These are phyloP conservation scores for Pouteria glomerata DNA, from an alignment of 148 eudicot species.

Conservation along the genomic window DNA sequence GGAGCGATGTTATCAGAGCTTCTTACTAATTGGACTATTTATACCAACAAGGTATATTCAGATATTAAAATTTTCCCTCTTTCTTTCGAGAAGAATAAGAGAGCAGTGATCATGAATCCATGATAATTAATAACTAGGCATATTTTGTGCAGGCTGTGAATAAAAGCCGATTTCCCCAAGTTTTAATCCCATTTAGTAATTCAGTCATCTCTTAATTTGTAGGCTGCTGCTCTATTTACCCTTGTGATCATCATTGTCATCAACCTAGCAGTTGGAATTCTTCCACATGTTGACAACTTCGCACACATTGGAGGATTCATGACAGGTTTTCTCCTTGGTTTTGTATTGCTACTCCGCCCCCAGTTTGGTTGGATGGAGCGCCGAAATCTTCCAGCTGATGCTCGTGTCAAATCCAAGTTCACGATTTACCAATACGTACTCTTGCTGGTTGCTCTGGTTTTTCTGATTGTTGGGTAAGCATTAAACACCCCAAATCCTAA, in stretches of 20 bases:
- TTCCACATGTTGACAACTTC: conserved; percentile 87
- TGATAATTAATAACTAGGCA: not conserved
- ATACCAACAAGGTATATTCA: conserved; percentile 64
- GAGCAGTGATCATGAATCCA: not conserved
- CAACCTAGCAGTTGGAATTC: conserved; percentile 77
- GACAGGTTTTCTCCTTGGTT: conserved; percentile 76
- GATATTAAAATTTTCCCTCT: not conserved
- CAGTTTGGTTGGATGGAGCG: conserved; percentile 72
- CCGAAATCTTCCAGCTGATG: conserved; percentile 51
- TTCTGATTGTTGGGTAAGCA: conserved; percentile 66
- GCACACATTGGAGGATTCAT: conserved; percentile 88
- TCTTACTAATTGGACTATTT: conserved; percentile 81
- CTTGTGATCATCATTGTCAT: conserved; percentile 62
- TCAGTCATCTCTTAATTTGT: conserved; percentile 12
- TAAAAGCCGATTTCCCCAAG: not conserved
- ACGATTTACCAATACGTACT: conserved; percentile 48
- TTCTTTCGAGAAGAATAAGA: not conserved
- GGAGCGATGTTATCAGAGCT: conserved; percentile 94
- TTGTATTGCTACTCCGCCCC: conserved; percentile 65
- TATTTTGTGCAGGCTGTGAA: not conserved
- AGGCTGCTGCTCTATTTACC: conserved; percentile 77
- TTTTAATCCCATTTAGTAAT: not conserved
- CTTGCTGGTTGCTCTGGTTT: conserved; percentile 35
- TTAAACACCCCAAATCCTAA: not conserved
- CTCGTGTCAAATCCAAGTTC: conserved; percentile 58